phyloP scores from a whole-genome alignment of 2,329 filamentous ascomycete genomes.

The Diaporthe eres region DNA sequence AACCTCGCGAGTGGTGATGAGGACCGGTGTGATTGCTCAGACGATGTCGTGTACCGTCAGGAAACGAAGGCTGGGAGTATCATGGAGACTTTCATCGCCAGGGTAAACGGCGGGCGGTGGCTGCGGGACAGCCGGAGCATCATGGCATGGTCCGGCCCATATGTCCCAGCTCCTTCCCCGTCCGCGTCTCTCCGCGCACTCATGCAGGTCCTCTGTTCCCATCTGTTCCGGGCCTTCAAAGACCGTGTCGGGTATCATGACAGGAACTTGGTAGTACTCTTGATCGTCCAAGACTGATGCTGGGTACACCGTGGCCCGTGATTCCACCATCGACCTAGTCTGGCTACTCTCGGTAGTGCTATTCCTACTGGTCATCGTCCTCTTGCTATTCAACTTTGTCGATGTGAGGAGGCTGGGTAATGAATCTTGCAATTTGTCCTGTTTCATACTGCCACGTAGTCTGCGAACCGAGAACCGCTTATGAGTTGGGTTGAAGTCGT shows the following conservation, averaged over 20 bases:
- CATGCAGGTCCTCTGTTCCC: not conserved
- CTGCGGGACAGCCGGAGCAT: not conserved
- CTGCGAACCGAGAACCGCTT: not conserved
- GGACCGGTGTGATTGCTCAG: not conserved
- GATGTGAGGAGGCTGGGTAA: not conserved
- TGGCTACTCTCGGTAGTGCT: slow-evolving; percentile 19
- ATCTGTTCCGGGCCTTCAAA: not conserved
- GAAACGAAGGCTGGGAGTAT: slow-evolving; percentile 11
- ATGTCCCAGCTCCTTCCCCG: not conserved
- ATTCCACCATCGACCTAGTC: slow-evolving; percentile 15
- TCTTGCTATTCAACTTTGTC: not conserved
- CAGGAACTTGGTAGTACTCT: slow-evolving; percentile 21
- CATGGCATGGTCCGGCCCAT: not conserved
- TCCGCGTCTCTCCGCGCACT: not conserved
- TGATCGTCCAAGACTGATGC: slow-evolving; percentile 6
- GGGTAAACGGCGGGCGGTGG: not conserved
- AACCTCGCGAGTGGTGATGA: not conserved
- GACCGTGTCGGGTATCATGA: slow-evolving; percentile 31
- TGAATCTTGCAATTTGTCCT: not conserved
- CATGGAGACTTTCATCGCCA: not conserved
- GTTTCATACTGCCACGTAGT: not conserved
- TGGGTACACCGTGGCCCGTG: not conserved
- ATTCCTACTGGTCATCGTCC: not conserved
- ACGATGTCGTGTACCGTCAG: slow-evolving; percentile 12
- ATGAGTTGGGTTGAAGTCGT: not conserved